These are phyloP conservation scores for Debaryomyces sp. DNA, from an alignment of 1,139 yeast species.

Conservation along the genomic window DNA sequence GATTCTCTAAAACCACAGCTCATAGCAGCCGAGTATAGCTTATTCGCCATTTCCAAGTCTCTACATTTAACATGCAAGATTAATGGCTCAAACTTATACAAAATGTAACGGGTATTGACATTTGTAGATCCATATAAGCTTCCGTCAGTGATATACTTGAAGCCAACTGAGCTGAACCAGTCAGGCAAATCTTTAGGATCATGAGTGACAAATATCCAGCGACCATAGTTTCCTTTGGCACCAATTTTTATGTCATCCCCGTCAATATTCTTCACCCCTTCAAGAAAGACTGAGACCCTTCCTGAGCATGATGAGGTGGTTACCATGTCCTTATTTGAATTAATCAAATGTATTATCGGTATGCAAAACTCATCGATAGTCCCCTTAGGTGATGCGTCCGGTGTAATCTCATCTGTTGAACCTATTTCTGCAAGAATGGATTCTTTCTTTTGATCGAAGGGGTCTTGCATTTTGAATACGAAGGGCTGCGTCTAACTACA, in stretches of 20 bases:
- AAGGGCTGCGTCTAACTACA: neutral
- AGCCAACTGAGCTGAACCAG: slow-evolving; percentile 51
- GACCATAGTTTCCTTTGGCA: slow-evolving; percentile 85
- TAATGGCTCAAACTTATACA: slow-evolving; percentile 82
- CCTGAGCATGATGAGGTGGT: slow-evolving; percentile 92
- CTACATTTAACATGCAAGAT: slow-evolving; percentile 84
- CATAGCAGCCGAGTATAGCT: slow-evolving; percentile 72
- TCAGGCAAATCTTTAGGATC: slow-evolving; percentile 48
- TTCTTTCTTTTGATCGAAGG: slow-evolving; percentile 70
- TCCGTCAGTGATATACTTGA: slow-evolving; percentile 20
- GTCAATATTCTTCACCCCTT: slow-evolving; percentile 49
- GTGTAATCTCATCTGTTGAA: slow-evolving; percentile 42
- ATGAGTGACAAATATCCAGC: slow-evolving; percentile 84
- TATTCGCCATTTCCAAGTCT: slow-evolving; percentile 57
- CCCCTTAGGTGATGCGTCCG: slow-evolving; percentile 85
- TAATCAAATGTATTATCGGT: slow-evolving; percentile 71
- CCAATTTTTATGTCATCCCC: slow-evolving; percentile 52
- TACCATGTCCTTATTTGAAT: slow-evolving; percentile 65
- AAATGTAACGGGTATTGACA: slow-evolving; percentile 51
- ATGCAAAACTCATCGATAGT: slow-evolving; percentile 70
- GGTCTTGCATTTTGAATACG: slow-evolving; percentile 36
- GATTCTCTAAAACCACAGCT: slow-evolving; percentile 84
- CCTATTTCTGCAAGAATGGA: slow-evolving; percentile 59
- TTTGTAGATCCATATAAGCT: slow-evolving; percentile 10
- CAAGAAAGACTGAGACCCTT: slow-evolving; percentile 76